A percentile compares a stretch with the other conserved stretches of the same genome.
phyloP scores from a whole-genome alignment of 768 basidiomycete species.

The Termitomyces eurrhizus region DNA sequence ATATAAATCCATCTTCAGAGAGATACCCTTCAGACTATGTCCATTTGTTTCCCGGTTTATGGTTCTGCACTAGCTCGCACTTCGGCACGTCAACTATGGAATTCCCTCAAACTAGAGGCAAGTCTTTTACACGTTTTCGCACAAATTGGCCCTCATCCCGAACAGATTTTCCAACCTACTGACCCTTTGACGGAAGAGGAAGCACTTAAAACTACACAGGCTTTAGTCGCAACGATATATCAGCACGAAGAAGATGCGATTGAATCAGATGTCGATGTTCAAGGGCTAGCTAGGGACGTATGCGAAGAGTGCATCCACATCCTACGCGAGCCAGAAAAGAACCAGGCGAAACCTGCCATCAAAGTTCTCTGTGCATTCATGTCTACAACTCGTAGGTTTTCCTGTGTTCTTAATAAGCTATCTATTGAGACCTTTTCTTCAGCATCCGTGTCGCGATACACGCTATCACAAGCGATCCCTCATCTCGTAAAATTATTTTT shows the following conservation, averaged over 20 bases:
- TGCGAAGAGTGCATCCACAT: constrained; percentile 79
- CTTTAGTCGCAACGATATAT: constrained; percentile 75
- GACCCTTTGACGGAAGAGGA: constrained; percentile 71
- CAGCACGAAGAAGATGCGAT: constrained; percentile 36
- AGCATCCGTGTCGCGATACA: constrained; percentile 71
- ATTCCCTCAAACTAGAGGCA: constrained; percentile 86
- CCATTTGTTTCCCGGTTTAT: constrained; percentile 79
- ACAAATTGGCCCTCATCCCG: constrained; percentile 1
- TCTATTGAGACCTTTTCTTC: not conserved
- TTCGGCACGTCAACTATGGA: constrained; percentile 82
- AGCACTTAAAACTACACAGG: constrained; percentile 67
- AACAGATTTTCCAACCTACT: constrained; percentile 89
- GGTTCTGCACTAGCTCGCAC: constrained; percentile 58
- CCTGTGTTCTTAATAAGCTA: not conserved
- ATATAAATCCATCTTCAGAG: constrained; percentile 44
- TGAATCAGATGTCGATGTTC: constrained; percentile 36
- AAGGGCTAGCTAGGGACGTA: constrained; percentile 67
- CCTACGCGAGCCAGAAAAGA: constrained; percentile 90
- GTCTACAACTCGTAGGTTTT: constrained; percentile 68
- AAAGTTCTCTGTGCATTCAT: constrained; percentile 79
- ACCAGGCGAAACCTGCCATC: constrained; percentile 82
- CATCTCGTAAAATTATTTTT: constrained; percentile 77
- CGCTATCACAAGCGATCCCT: constrained; percentile 63
- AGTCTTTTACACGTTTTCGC: not conserved
- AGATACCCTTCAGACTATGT: constrained; percentile 80